phyloP scores from a whole-genome alignment of 495 filamentous ascomycete genomes.

The Viridothelium virens region DNA sequence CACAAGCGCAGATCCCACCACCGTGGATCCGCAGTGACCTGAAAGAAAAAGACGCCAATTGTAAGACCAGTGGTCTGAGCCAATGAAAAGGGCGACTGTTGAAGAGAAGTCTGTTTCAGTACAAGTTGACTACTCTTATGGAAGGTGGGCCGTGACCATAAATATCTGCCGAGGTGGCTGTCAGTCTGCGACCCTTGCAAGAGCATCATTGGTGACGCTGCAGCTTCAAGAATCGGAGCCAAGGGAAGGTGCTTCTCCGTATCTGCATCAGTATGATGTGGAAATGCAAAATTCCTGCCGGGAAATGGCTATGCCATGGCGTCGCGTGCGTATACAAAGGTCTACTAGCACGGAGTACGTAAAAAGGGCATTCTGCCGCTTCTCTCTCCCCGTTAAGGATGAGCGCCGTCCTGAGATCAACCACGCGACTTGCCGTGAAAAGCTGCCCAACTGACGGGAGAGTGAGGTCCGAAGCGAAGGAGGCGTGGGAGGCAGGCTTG shows the following conservation, averaged over 20 bases:
- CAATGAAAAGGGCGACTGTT: neutral
- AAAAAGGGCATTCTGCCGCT: neutral
- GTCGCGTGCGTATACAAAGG: neutral
- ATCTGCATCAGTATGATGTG: neutral
- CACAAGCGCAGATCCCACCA: neutral
- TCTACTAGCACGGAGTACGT: too few species aligned
- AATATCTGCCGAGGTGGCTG: constrained; percentile 1
- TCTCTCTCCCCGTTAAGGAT: neutral
- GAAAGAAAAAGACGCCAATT: neutral
- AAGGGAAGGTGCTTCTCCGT: neutral
- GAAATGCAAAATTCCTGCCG: neutral
- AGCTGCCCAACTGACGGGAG: neutral
- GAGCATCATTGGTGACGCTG: too few species aligned
- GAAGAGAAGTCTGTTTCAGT: neutral
- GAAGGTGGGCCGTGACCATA: neutral
- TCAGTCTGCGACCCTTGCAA: too few species aligned
- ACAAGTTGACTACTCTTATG: neutral
- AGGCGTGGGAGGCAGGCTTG: too few species aligned
- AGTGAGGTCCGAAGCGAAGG: neutral
- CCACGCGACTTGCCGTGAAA: neutral
- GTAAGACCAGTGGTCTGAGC: neutral
- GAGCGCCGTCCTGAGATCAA: neutral
- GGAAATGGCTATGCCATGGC: neutral
- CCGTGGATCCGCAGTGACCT: neutral
- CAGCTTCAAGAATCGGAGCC: neutral